Percentiles rank a stretch among this genome's conserved stretches.
These are phyloP conservation scores for Triangularia verruculosa DNA, from an alignment of 2,329 filamentous ascomycete genomes.

Conservation along the genomic window DNA sequence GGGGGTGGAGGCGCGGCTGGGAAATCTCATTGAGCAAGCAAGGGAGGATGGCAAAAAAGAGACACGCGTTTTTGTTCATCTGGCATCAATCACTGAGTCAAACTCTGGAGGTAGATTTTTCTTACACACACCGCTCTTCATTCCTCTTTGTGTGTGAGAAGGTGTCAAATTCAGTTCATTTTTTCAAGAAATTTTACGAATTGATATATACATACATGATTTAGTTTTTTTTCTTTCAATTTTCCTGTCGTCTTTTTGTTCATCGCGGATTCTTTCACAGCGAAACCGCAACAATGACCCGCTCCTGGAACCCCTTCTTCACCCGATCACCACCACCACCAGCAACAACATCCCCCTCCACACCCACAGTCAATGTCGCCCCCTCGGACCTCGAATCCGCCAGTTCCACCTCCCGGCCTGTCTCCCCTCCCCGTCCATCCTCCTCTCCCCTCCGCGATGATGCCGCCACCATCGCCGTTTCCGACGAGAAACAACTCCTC, in stretches of 20 bases:
- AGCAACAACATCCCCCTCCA: neutral
- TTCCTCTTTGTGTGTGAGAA: neutral
- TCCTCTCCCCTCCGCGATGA: neutral
- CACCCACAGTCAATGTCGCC: neutral
- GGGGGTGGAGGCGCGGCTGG: neutral
- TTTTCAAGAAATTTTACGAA: no score
- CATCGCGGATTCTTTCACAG: neutral
- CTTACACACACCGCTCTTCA: neutral
- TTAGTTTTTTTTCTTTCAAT: neutral
- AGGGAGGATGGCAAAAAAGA: neutral
- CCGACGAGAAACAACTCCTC: conserved; percentile 2
- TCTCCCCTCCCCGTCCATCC: neutral
- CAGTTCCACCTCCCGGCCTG: neutral
- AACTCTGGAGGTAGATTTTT: neutral
- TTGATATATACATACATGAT: no score
- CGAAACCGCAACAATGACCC: neutral
- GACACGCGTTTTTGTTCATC: neutral
- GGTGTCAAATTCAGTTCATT: no score
- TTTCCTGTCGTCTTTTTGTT: neutral
- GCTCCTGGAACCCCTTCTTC: neutral
- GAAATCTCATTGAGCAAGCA: neutral
- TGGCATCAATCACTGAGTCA: neutral
- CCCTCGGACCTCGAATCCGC: neutral
- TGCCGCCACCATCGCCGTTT: neutral
- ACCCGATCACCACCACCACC: neutral